phyloP scores from a whole-genome alignment of 2,329 filamentous ascomycete genomes.

The Diaporthe sp. region DNA sequence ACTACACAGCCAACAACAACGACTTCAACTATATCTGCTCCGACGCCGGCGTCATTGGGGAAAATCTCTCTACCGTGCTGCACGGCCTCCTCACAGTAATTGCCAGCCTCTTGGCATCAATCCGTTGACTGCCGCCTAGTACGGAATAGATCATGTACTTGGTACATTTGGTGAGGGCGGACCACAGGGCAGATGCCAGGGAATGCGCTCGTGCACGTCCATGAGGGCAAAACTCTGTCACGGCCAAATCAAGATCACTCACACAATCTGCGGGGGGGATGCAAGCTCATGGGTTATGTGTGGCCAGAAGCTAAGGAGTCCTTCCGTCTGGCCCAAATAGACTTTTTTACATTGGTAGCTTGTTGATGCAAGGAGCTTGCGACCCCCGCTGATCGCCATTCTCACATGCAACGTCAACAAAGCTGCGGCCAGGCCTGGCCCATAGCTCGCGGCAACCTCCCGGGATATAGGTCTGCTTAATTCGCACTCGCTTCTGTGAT shows the following conservation, averaged over 20 bases:
- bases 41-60: too few species aligned
- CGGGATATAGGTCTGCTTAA: slow-evolving; percentile 3
- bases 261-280: background rate
- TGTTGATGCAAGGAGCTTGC: background rate
- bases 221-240: background rate
- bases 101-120: background rate
- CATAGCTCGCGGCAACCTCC: slow-evolving; percentile 12
- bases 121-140: background rate
- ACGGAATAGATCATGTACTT: background rate
- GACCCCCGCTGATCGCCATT: background rate
- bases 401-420: background rate
- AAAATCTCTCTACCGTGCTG: background rate
- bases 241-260: background rate
- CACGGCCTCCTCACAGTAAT: background rate
- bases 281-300: background rate
- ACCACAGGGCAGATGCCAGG: background rate
- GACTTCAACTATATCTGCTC: background rate
- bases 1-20: too few species aligned
- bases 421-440: background rate
- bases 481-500: background rate
- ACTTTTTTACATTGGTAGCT: background rate
- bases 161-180: background rate
- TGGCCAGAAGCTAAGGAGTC: background rate
- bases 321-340: slow-evolving; percentile 10
- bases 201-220: background rate